phyloP scores from a whole-genome alignment of 2,329 filamentous ascomycete genomes.

The Colletotrichum tropicale region DNA sequence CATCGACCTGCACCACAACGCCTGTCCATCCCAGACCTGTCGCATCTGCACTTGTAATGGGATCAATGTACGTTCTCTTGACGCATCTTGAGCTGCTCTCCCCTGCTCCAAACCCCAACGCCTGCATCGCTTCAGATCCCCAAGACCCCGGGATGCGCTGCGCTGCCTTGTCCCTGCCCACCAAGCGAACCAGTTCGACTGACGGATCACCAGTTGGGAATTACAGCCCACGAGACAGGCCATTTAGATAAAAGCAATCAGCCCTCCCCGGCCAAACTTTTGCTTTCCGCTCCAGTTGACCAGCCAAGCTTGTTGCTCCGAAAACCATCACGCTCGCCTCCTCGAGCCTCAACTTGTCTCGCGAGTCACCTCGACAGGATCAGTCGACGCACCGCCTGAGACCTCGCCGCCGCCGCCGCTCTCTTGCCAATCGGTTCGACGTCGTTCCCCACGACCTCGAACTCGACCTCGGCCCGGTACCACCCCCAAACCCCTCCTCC shows the following conservation, averaged over 20 bases:
- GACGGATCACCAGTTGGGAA: slow-evolving; percentile 11
- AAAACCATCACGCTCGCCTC: background rate
- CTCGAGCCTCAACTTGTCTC: slow-evolving; percentile 13
- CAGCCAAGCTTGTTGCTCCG: slow-evolving; percentile 13
- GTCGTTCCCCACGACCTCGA: background rate
- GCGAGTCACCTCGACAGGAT: background rate
- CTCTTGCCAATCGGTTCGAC: background rate
- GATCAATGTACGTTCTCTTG: slow-evolving; percentile 24
- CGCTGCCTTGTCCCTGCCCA: background rate
- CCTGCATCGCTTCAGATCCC: slow-evolving; percentile 1
- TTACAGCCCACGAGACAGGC: slow-evolving; percentile 6
- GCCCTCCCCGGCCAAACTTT: slow-evolving; percentile 1
- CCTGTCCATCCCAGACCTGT: slow-evolving; percentile 27
- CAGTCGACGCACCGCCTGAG: slow-evolving; percentile 13
- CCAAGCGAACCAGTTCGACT: slow-evolving; percentile 2
- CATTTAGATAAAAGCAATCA: slow-evolving; percentile 21
- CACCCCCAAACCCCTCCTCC: background rate
- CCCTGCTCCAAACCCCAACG: slow-evolving; percentile 5
- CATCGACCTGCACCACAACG: slow-evolving; percentile 43
- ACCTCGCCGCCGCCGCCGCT: slow-evolving; percentile 11
- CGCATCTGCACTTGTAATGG: slow-evolving; percentile 22
- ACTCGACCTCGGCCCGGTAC: background rate
- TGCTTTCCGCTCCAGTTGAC: slow-evolving; percentile 8
- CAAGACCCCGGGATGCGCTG: slow-evolving; percentile 9
- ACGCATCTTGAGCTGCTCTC: slow-evolving; percentile 5